Conservation (phyloP, 2,329 filamentous ascomycete genomes). For the Knoxdaviesia proteae region DNA sequence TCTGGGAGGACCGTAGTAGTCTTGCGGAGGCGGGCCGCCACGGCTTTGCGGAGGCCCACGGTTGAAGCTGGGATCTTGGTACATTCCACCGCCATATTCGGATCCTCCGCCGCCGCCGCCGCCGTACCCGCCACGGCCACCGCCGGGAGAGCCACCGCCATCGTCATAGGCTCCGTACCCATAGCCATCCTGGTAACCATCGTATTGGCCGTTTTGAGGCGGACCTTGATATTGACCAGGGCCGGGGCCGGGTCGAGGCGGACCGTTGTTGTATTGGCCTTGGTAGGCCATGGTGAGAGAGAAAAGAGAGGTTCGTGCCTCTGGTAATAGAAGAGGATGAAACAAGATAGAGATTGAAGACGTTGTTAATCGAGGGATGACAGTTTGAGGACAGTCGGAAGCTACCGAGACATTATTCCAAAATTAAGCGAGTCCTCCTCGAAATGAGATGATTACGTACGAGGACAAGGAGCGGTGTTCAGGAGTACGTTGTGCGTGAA, state of each 20-base stretch:
- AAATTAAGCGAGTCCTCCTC: too few relatives aligned
- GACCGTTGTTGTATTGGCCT: slow-evolving; percentile 25
- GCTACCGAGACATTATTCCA: too few relatives aligned
- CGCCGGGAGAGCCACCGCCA: slow-evolving; percentile 5
- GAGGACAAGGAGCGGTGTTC: too few relatives aligned
- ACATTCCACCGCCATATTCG: slow-evolving; percentile 16
- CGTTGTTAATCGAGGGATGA: not conserved
- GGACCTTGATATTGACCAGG: not conserved
- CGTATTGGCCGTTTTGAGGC: slow-evolving; percentile 18
- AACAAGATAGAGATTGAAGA: not conserved
- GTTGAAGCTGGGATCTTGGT: slow-evolving; percentile 23
- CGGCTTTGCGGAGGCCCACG: slow-evolving; percentile 18
- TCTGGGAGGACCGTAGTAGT: slow-evolving; percentile 19
- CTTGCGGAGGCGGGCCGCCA: slow-evolving; percentile 19
- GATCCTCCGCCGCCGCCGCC: slow-evolving; percentile 12
- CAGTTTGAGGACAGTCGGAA: not conserved
- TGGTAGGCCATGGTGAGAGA: slow-evolving; percentile 26
- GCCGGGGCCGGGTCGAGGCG: slow-evolving; percentile 16
- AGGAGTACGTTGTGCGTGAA: too few relatives aligned
- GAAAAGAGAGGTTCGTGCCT: not conserved
- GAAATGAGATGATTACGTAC: too few relatives aligned
- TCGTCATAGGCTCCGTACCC: slow-evolving; percentile 23
- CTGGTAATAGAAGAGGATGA: not conserved
- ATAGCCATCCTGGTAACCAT: slow-evolving; percentile 24
- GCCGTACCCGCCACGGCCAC: too few relatives aligned